Conservation (phyloP, 2,329 filamentous ascomycete genomes). For the Elsinoe perseae region DNA sequence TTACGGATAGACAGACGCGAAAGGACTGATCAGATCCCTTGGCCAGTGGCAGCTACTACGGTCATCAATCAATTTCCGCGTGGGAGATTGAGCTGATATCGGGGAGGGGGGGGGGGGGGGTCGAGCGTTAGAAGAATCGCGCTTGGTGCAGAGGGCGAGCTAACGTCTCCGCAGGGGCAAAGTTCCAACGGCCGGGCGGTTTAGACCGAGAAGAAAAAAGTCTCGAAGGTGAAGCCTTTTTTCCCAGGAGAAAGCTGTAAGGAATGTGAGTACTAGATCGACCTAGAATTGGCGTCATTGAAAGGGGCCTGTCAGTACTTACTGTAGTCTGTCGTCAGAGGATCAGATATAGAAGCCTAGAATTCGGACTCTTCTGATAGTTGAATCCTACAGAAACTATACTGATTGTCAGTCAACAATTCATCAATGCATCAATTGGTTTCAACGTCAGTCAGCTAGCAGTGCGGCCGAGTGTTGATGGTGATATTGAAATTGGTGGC, state of each 20-base stretch:
- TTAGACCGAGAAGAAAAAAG: background rate
- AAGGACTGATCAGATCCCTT: conserved; percentile 11
- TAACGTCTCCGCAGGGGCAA: conserved; percentile 44
- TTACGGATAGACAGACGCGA: conserved; percentile 9
- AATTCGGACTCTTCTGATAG: background rate
- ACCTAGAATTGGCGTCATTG: background rate
- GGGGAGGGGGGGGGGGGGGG: conserved; percentile 1
- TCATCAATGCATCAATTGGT: background rate
- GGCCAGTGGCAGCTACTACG: background rate
- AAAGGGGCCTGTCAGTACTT: background rate
- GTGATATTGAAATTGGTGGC: conserved; percentile 3
- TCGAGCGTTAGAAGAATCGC: conserved; percentile 35
- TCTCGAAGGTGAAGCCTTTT: background rate
- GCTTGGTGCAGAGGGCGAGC: conserved; percentile 45
- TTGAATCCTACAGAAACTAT: background rate
- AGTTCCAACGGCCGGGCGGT: conserved; percentile 15
- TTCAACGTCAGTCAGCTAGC: background rate
- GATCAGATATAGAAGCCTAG: background rate
- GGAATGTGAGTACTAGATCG: conserved; percentile 13
- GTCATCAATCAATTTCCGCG: conserved; percentile 12
- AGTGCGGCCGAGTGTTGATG: background rate
- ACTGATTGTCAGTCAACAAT: background rate
- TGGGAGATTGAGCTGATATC: conserved; percentile 22
- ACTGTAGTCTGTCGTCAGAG: background rate
- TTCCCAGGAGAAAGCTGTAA: conserved; percentile 9